phyloP scores from a whole-genome alignment of 129 eudicot genomes.

The Ambrosia artemisiifolia region DNA sequence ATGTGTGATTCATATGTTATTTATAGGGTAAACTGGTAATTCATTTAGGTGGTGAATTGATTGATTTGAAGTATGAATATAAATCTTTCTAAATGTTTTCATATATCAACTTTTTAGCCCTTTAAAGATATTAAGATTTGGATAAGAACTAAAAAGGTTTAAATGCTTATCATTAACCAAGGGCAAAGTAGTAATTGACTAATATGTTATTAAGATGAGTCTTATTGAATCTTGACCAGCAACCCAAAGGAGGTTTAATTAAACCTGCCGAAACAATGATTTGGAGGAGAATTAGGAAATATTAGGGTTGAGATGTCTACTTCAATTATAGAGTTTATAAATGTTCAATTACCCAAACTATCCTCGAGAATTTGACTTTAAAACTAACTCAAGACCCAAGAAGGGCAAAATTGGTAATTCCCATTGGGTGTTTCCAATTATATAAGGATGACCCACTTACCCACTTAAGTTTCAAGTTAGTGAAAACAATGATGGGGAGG shows the following conservation, averaged over 20 bases:
- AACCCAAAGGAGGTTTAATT: background rate
- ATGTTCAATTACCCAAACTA: background rate
- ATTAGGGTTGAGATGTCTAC: background rate
- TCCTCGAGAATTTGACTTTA: background rate
- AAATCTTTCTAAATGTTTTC: background rate
- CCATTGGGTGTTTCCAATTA: background rate
- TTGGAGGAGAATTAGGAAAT: background rate
- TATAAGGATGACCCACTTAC: background rate
- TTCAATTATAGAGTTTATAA: background rate
- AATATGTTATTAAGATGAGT: background rate
- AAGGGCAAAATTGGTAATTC: background rate
- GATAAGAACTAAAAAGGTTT: too few relatives aligned
- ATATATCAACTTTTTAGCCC: too few relatives aligned
- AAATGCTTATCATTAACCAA: background rate
- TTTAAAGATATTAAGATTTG: too few relatives aligned
- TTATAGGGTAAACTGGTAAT: background rate
- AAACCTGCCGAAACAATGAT: slow-evolving; percentile 5
- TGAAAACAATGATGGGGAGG: background rate
- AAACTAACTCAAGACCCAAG: background rate
- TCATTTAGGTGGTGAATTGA: background rate
- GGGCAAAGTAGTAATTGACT: background rate
- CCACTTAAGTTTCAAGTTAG: background rate
- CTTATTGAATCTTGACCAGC: background rate
- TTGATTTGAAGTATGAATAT: background rate
- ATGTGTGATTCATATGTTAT: background rate